Evolutionary conservation across 352 stramenopile genomes (phyloP), one percentile per base, ranked within the genome.

Genomic region (Phytopythium vexans): DNA sequence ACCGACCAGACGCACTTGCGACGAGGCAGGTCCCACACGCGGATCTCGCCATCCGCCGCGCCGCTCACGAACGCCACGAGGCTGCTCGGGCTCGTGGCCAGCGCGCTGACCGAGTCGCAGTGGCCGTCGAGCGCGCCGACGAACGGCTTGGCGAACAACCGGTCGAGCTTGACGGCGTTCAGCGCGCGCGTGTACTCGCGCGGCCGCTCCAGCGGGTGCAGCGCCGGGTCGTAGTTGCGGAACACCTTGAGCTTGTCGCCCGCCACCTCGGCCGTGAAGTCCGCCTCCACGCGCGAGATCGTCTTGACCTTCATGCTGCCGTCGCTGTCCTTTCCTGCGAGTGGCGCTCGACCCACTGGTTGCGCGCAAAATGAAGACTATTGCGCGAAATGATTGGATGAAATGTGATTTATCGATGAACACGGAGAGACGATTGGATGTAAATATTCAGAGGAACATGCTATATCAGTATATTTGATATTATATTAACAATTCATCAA

Each of bases 71-170:
- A 93, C 34, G 81, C 72, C 38, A 93, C 81, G 4, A 99, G 77
- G 58, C 83, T 97, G 43, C 81, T 96, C 12, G 90, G 87, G 62
- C 82, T 98, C 21, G 89, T 89, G 33, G 90, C 92, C 31, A 98
- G 74, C 47, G 85, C 91, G 49, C 90, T 98, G 14, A 99, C 93
- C 16, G 94, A 90, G 77, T 99, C 97, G 48, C 79, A 88, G 71
- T 99, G 97, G 34, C 97, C 97, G 48, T 98, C 94, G 36, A 99
- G 68, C 54, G 97, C 95, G 31, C 95, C 96, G 8, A 99, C 64
- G 56, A 99, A 98, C 4, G 97, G 97, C 67, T 98, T 98, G 46
- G 97, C 97, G 79, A 99, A 99, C 73, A 99, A 88, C 6, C 97
- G 94, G 65, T 99, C 95, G 38, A 99, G 78, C 72, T 99, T 99